Evolutionary conservation across 1,139 yeast species (phyloP).

Genomic region (Taiozyma sp.): DNA sequence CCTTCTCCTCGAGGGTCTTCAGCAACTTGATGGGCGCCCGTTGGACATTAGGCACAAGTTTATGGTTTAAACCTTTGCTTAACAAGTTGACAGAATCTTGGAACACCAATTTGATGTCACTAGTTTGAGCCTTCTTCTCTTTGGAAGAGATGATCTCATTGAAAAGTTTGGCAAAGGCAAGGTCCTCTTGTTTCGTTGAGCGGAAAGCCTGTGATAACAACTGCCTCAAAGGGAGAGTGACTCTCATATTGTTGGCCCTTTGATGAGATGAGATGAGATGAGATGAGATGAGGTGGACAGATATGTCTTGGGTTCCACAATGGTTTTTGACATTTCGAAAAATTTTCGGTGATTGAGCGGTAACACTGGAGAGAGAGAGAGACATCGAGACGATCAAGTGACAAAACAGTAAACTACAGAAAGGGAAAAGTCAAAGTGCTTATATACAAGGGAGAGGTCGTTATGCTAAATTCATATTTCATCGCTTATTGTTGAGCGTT

Average conservation of each 20-base stretch:
- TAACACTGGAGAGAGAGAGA: no score
- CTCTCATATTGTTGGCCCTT: slow-evolving; percentile 2
- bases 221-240: not conserved
- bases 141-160: slow-evolving; percentile 5
- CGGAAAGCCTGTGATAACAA: not conserved
- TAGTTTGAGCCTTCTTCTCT: not conserved
- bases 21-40: not conserved
- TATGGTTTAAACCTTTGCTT: not conserved
- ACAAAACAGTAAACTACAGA: no score
- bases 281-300: no score
- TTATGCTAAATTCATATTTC: no score
- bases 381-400: not conserved
- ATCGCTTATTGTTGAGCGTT: slow-evolving; percentile 14
- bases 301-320: no score
- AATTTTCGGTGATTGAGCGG: not conserved
- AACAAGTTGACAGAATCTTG: slow-evolving; percentile 4
- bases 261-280: no score
- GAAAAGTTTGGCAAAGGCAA: slow-evolving; percentile 4
- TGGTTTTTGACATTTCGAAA: not conserved
- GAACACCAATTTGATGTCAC: slow-evolving; percentile 4
- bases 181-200: slow-evolving; percentile 7
- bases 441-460: slow-evolving; percentile 1
- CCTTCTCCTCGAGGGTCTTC: not conserved
- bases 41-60: not conserved
- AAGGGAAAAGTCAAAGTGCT: no score